Base-by-base conservation (phyloP, 768 basidiomycete species). In the Mycena crocata region DNA sequence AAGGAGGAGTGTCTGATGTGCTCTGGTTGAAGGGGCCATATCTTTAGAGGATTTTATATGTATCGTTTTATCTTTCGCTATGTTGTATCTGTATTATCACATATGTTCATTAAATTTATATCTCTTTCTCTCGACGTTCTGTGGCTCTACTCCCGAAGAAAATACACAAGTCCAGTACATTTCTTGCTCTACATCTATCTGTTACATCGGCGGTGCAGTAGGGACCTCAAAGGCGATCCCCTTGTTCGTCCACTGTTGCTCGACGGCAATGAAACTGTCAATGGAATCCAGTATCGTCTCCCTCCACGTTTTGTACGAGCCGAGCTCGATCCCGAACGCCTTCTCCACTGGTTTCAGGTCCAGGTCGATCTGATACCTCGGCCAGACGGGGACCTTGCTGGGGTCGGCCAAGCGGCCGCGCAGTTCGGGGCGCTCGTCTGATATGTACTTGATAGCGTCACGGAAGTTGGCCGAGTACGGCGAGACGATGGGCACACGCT, bases 1-100 rank as follows among this genome's bases (percentile, higher is more conserved):
- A 96, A 96, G 84, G 95, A 97, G 59, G 94, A 93, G 1, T 97
- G 95, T 75, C 72, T 95, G 76, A 96, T 96, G 94, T 95, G 94
- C 81, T 94, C 93, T 66, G 92, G 90, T 59, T 94, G 64, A 67
- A 40, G 21, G 34, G 4, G 19, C 15, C 9, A n/a, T 15, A 10
- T 5, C 2, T 34, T 17, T 0, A 35, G 23, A 45, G n/a, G 23
- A 44, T 21, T 14, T 5, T 32, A 4, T 55, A 57, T 66, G 64
- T 60, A 66, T 67, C 48, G 28, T 57, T 62, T 24, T 26, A 52
- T 62, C 60, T 62, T 26, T 55, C 52, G 40, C 48, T 32, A 17
- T 61, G 59, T 62, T 54, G 51, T 62, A 55, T 8, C 42, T 62
- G 61, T 62, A 62, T 52, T 46, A 62, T 34, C 34, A 52, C 15